Base-by-base conservation (phyloP, 768 basidiomycete species). In the Kwoniella mangroviensis region DNA sequence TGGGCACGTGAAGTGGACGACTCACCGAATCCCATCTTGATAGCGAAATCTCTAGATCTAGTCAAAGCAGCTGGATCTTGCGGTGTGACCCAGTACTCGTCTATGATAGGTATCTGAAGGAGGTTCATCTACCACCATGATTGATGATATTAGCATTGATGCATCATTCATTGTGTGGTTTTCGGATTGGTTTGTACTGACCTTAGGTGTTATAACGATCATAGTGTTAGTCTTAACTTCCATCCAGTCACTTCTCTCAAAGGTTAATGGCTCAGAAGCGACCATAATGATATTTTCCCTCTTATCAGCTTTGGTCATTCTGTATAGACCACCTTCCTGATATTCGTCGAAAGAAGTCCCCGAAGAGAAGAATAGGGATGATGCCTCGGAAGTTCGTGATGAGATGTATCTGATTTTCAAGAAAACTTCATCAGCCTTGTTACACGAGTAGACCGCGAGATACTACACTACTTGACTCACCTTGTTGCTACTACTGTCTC, bases 241-340 rank as follows among this genome's bases (percentile, higher is more conserved):
- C 91, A 98, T 95, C 97, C 97, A 99, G 82, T 99, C 97, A 61
- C 93, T 93, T 87, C 94, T 87, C 84, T 99, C 96, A 76, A 98
- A 99, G 0, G 97, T 99, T 55, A 99, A 84, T 0, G 97, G 97
- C 76, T 98, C 96, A 74, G 91, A 92, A 43, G 69, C 74, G 59
- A 81, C 79, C 91, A 98, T 91, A 75, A 99, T 94, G 75, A 98
- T 97, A 75, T 94, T 92, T 82, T 98, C 96, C 68, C 81, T 73
- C 82, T 96, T 97, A 84, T 98, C 95, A 41, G 90, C 88, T 83
- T 97, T 98, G 5, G 90, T 90, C 95, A 98, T 98, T 79, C 90
- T 90, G 82, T 96, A 96, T 80, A 94, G 91, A 24, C 93, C 92
- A 4, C 92, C 93, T 73, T 91, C 88, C 26, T 89, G 88, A 74